A percentile compares a stretch with the other conserved stretches of the same genome.
These are phyloP conservation scores for Rubus parviflorus DNA, from an alignment of 306 rosid genomes.

Conservation along the genomic window DNA sequence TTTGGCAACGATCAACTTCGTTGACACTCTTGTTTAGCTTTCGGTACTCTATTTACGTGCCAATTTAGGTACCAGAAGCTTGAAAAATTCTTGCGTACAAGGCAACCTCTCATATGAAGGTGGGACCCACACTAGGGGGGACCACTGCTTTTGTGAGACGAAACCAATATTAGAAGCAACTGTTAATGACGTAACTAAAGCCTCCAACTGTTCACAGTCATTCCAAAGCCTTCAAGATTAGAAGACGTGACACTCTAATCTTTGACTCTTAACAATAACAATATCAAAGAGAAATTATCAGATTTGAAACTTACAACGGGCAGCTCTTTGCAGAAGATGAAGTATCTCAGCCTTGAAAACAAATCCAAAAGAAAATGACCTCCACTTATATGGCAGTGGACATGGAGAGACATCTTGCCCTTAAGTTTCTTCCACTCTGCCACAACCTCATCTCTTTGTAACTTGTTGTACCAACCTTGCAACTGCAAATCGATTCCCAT, in stretches of 20 bases:
- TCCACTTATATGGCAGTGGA: constrained; percentile 97
- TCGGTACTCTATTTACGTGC: background rate
- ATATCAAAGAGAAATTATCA: background rate
- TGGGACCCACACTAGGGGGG: no score
- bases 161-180: no score
- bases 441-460: constrained; percentile 94
- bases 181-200: background rate
- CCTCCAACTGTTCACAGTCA: no score
- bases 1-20: background rate
- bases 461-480: constrained; percentile 90
- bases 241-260: no score
- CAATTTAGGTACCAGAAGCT: background rate
- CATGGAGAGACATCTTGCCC: constrained; percentile 86
- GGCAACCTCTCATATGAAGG: no score
- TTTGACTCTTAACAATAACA: background rate
- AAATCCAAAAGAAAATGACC: constrained; percentile 81
- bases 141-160: no score
- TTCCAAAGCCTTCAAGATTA: no score
- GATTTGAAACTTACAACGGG: constrained; percentile 57
- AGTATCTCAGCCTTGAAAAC: constrained; percentile 70
- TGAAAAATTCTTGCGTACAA: no score
- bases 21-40: background rate
- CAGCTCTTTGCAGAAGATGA: constrained; percentile 79
- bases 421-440: constrained; percentile 87
- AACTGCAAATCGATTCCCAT: constrained; percentile 50